A percentile compares a stretch with the other conserved stretches of the same genome.
phyloP scores from a whole-genome alignment of 495 filamentous ascomycete species.

The Hypoxylon cercidicola region DNA sequence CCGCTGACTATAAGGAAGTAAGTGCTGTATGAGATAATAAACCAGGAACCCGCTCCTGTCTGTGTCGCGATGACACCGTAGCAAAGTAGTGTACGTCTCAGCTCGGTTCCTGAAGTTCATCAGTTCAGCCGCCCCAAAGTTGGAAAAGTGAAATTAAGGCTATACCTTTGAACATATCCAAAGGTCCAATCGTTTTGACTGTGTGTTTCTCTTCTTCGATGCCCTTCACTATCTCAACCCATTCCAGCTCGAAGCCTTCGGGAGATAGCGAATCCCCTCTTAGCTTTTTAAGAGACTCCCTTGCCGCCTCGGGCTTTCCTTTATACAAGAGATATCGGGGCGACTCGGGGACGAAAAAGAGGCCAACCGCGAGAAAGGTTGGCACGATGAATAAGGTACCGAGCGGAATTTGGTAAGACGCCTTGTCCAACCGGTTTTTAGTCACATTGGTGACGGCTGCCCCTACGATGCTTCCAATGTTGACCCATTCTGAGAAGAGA shows the following conservation, averaged over 20 bases:
- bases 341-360: slow-evolving; percentile 66
- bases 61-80: slow-evolving; percentile 51
- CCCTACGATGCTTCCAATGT: slow-evolving; percentile 64
- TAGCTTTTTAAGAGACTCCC: slow-evolving; percentile 44
- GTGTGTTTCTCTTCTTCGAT: slow-evolving; percentile 52
- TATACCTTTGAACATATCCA: slow-evolving; percentile 51
- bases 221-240: slow-evolving; percentile 52
- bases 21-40: slow-evolving; percentile 54
- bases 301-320: slow-evolving; percentile 47
- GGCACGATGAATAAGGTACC: slow-evolving; percentile 65
- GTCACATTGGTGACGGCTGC: slow-evolving; percentile 55
- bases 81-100: slow-evolving; percentile 53
- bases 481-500: slow-evolving; percentile 56
- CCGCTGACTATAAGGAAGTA: slow-evolving; percentile 55
- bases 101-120: slow-evolving; percentile 43
- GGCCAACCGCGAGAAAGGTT: slow-evolving; percentile 52
- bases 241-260: slow-evolving; percentile 46
- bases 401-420: slow-evolving; percentile 63
- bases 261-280: slow-evolving; percentile 43
- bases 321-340: slow-evolving; percentile 59
- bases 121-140: slow-evolving; percentile 19
- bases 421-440: slow-evolving; percentile 43
- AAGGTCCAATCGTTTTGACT: slow-evolving; percentile 42
- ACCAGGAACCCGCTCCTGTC: slow-evolving; percentile 51
- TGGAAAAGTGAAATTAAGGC: neutral